Evolutionary conservation across 2,329 filamentous ascomycete genomes (phyloP), one percentile per base, ranked within the genome.

Genomic region (Myriangium duriaei): DNA sequence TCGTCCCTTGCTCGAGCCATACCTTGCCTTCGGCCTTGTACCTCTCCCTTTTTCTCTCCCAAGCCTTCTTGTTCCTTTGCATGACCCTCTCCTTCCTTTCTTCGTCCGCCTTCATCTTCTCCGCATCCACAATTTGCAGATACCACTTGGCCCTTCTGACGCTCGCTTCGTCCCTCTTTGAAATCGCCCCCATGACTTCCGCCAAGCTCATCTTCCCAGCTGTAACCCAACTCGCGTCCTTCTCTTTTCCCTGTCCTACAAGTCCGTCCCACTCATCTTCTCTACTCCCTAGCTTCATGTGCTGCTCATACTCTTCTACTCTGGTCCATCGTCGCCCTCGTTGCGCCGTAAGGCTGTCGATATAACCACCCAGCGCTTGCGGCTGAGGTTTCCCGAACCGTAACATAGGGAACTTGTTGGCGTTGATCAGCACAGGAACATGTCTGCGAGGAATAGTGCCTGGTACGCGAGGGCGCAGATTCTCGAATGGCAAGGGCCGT

Each of bases 331-430:
- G 58, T 31, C 53, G 52, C 30, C 64, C 56, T n/a, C 67, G 67
- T 28, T 58, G 52, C 3, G 51, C 43, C 12, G 69, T 54, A 48
- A 72, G 73, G 34, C 71, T 60, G 7, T 64, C 60, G 2, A 87
- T 49, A 11, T 78, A 65, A 6, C 69, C 60, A n/a, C 66, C 70
- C 13, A 87, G 56, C n/a, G 58, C 57, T 1, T 53, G 51, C 2
- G 77, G 69, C 54, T 86, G 78, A 4, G 76, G 76, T 54, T 80
- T 81, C 44, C 62, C 67, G 31, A 79, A 57, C 24, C 81, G 73
- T 17, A 88, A 55, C 49, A 86, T 79, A 1, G 79, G 72, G 15
- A 76, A 57, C 16, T 65, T 67, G 29, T 66, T 63, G 2, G 75
- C 65, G 3, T 70, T 67, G 19, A 69, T 60, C 1, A 84, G 51